Base-by-base conservation (phyloP, 331 rosid species). In the Prunus yedoensis region DNA sequence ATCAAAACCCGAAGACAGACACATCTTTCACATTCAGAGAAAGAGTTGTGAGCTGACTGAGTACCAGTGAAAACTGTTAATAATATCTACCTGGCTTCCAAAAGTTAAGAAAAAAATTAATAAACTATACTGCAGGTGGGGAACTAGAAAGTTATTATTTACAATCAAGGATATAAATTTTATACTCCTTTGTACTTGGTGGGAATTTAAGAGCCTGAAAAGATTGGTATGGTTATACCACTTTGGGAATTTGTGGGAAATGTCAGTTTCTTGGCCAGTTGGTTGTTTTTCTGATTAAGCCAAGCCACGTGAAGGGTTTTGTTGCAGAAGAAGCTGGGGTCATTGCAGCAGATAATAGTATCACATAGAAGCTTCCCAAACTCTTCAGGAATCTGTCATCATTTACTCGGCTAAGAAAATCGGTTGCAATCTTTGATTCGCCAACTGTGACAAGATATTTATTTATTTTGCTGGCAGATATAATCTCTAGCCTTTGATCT, bases 191-290 rank as follows among this genome's bases (percentile, higher is more conserved):
- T 49, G 60, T 47, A 17, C 79, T 56, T 23, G 65, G 7, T 25
- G 49, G 4, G 78, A 64, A 75, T 25, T 79, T 11, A 83, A 66
- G 79, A 68, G 83, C 83, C 77, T 79, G 78, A 83, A 79, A 75
- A 79, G 3, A 65, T 71, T 59, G 86, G 83, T 46, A 56, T 81
- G 30, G 46, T 76, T 18, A 25, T 53, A 8, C 54, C 13, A 14
- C 12, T 10, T 47, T 12, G 54, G 53, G 77, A 69, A 53, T 66
- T 28, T 51, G 50, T 77, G 66, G 51, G 35, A 58, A 17, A 28
- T 69, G 71, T 45, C 76, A 32, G 21, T 28, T 61, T 64, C 74
- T 27, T 13, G 54, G 43, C 25, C 74, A 28, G 73, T 46, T 11
- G 64, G 53, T 59, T 79, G 78, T 28, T 57, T 41, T 46, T 53